These are phyloP conservation scores for Silene conica DNA, from an alignment of 148 eudicot genomes.

Conservation along the genomic window DNA sequence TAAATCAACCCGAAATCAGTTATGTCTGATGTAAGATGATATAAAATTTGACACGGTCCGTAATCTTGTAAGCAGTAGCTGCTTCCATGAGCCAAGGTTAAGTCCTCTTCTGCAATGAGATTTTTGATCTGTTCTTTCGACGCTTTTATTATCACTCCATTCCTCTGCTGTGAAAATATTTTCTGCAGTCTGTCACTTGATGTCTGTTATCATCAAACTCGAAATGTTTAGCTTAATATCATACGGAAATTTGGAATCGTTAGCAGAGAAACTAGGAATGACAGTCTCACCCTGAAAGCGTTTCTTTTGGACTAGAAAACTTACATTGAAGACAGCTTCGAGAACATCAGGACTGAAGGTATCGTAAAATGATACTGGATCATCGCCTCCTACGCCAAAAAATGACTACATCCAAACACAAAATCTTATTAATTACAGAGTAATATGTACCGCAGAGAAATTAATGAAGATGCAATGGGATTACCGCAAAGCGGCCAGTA, in stretches of 20 bases:
- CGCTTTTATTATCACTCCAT: conserved; percentile 50
- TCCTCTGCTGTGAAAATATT: conserved; percentile 36
- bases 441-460: neutral
- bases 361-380: conserved; percentile 55
- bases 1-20: conserved; percentile 50
- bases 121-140: conserved; percentile 59
- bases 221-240: neutral
- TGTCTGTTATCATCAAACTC: conserved; percentile 15
- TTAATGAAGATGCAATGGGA: neutral
- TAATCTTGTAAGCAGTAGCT: conserved; percentile 18
- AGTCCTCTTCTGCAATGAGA: conserved; percentile 39
- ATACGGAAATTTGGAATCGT: too few species aligned
- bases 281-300: neutral
- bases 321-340: conserved; percentile 68
- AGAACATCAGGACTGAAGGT: conserved; percentile 62
- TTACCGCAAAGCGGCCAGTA: conserved; percentile 53
- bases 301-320: neutral
- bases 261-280: too few species aligned
- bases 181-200: conserved; percentile 41
- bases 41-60: conserved; percentile 40
- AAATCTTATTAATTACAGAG: too few species aligned
- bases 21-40: conserved; percentile 28
- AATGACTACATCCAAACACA: conserved; percentile 35
- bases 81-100: conserved; percentile 14
- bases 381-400: conserved; percentile 60